Conservation (phyloP, 2,329 filamentous ascomycete genomes). For the Tolypocladium ophioglossoides region DNA sequence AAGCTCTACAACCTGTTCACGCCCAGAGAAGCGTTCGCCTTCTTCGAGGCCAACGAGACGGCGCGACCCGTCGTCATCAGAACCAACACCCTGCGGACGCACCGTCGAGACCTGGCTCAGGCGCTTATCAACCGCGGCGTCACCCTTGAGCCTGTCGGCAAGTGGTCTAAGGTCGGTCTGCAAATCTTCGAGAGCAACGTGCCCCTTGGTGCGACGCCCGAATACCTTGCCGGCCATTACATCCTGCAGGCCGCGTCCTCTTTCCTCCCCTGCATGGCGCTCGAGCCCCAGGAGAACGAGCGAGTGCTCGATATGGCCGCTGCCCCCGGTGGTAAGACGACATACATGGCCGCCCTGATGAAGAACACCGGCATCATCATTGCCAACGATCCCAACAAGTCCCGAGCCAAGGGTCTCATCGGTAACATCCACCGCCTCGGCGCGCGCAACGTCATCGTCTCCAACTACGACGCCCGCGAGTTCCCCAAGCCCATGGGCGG, state of each 20-base stretch:
- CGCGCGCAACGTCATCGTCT: slow-evolving; percentile 87
- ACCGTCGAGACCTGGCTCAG: slow-evolving; percentile 74
- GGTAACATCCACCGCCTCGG: slow-evolving; percentile 95
- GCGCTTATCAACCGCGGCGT: slow-evolving; percentile 93
- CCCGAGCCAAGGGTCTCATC: slow-evolving; percentile 90
- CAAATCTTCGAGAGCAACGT: slow-evolving; percentile 87
- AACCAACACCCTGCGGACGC: slow-evolving; percentile 83
- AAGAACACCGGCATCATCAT: slow-evolving; percentile 87
- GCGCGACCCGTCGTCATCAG: slow-evolving; percentile 88
- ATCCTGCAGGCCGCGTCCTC: slow-evolving; percentile 95
- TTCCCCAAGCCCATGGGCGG: slow-evolving; percentile 93
- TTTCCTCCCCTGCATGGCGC: slow-evolving; percentile 94
- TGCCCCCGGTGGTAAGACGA: slow-evolving; percentile 17
- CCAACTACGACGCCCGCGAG: slow-evolving; percentile 87
- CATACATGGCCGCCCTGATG: slow-evolving; percentile 56
- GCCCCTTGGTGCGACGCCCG: slow-evolving; percentile 86
- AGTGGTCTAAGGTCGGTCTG: slow-evolving; percentile 96
- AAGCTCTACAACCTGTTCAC: slow-evolving; percentile 92
- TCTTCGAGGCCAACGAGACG: slow-evolving; percentile 98
- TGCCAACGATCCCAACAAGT: slow-evolving; percentile 92
- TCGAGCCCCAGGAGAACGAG: slow-evolving; percentile 88
- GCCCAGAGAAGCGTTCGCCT: slow-evolving; percentile 88
- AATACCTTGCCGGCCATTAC: slow-evolving; percentile 96
- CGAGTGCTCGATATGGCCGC: slow-evolving; percentile 60
- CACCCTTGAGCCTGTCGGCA: slow-evolving; percentile 90